Percentiles rank a stretch among this genome's conserved stretches.
phyloP scores from a whole-genome alignment of 176 grass and related monocot genomes.

The Pharus latifolius region DNA sequence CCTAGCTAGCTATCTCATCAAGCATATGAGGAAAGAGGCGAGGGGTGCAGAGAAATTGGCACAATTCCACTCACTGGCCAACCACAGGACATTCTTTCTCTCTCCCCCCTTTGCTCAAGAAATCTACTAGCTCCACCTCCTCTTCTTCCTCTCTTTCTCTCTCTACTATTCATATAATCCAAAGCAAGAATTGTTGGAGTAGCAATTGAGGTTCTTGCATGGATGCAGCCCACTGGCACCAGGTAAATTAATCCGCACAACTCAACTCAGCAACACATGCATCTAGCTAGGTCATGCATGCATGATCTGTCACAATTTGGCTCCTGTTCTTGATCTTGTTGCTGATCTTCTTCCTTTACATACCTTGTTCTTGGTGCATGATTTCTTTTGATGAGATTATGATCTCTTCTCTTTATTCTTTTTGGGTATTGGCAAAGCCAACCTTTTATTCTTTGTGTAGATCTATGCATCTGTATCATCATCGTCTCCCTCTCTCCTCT shows the following conservation, averaged over 20 bases:
- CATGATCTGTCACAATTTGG: conserved; percentile 11
- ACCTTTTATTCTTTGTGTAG: conserved; percentile 46
- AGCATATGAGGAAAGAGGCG: conserved; percentile 7
- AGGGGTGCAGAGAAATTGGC: neutral
- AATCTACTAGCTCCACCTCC: conserved; percentile 16
- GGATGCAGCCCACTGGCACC: conserved; percentile 80
- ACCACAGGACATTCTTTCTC: conserved; percentile 27
- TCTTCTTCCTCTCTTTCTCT: conserved; percentile 11
- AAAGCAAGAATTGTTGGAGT: conserved; percentile 1
- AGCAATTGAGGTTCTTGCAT: conserved; percentile 35
- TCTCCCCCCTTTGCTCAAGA: conserved; percentile 6
- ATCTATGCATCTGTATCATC: conserved; percentile 44
- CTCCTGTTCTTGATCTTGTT: conserved; percentile 10
- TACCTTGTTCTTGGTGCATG: conserved; percentile 18
- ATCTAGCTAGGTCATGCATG: neutral
- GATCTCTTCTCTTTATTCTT: conserved; percentile 20
- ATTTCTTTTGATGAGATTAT: conserved; percentile 6
- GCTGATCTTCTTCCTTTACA: conserved; percentile 17
- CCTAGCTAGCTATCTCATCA: conserved; percentile 25
- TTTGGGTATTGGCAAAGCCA: conserved; percentile 13
- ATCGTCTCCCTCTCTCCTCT: conserved; percentile 35
- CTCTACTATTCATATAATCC: neutral
- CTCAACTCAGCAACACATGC: conserved; percentile 11
- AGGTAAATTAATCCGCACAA: conserved; percentile 43
- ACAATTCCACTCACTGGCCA: conserved; percentile 48